phyloP scores from a whole-genome alignment of 306 rosid genomes.

The Citrullus mucosospermus region DNA sequence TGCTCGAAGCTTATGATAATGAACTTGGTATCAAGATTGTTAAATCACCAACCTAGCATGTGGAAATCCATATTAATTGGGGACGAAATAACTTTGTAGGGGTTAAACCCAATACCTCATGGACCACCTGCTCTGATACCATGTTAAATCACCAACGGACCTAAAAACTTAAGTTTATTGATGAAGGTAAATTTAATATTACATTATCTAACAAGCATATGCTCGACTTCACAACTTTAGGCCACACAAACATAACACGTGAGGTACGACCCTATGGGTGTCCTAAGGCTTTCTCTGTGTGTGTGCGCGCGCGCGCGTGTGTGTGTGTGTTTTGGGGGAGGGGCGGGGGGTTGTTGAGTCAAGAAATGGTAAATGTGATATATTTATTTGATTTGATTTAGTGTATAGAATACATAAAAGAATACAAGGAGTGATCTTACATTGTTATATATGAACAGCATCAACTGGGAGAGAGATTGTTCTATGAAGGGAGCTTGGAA shows the following conservation, averaged over 20 bases:
- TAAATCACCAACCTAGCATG: too few relatives aligned
- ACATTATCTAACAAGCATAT: too few relatives aligned
- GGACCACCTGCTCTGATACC: too few relatives aligned
- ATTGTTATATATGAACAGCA: conserved; percentile 45
- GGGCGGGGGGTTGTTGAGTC: neutral
- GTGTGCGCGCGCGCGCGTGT: too few relatives aligned
- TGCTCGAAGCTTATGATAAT: neutral
- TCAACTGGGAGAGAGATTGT: conserved; percentile 72
- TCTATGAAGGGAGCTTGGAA: conserved; percentile 49
- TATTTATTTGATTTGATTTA: conserved; percentile 15
- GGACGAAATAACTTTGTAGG: too few relatives aligned
- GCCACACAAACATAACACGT: too few relatives aligned
- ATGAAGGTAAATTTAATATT: too few relatives aligned
- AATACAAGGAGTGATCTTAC: conserved; percentile 19
- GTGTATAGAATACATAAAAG: conserved; percentile 34
- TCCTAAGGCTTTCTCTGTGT: neutral
- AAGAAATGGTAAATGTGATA: neutral
- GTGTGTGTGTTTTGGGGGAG: neutral
- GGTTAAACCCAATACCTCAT: too few relatives aligned
- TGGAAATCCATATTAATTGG: too few relatives aligned
- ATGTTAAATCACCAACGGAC: too few relatives aligned
- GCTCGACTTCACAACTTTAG: too few relatives aligned
- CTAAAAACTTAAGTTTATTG: too few relatives aligned
- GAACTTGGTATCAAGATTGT: neutral
- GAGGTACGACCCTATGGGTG: neutral